Evolutionary conservation across 345 rosid genomes (phyloP).

Genomic region (Ceriops tagal): DNA sequence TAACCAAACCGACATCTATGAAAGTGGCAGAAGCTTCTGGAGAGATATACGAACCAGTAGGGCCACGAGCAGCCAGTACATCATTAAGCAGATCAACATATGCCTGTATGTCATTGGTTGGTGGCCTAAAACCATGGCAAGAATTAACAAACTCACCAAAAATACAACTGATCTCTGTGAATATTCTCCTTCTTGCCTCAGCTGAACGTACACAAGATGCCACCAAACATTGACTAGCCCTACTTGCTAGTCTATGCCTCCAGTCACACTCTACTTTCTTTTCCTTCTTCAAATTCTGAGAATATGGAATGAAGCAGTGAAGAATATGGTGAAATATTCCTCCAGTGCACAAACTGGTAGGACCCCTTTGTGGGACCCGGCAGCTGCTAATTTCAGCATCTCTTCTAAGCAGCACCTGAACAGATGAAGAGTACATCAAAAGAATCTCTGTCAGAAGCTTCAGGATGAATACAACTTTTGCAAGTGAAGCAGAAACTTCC

Average conservation of each 20-base stretch:
- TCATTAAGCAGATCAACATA: slow-evolving; percentile 82
- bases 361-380: slow-evolving; percentile 47
- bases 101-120: slow-evolving; percentile 59
- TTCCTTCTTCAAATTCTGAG: slow-evolving; percentile 58
- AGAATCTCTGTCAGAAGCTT: slow-evolving; percentile 88
- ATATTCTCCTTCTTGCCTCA: slow-evolving; percentile 84
- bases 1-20: slow-evolving; percentile 81
- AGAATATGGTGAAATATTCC: slow-evolving; percentile 83
- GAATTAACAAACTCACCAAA: slow-evolving; percentile 67
- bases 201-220: slow-evolving; percentile 85
- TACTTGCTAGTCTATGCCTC: slow-evolving; percentile 76
- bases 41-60: slow-evolving; percentile 75
- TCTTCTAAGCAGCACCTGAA: slow-evolving; percentile 73
- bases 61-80: slow-evolving; percentile 73
- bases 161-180: slow-evolving; percentile 61
- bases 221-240: slow-evolving; percentile 83
- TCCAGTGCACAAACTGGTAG: slow-evolving; percentile 36
- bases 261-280: slow-evolving; percentile 77
- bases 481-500: slow-evolving; percentile 70
- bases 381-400: slow-evolving; percentile 67
- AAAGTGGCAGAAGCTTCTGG: slow-evolving; percentile 88
- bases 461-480: slow-evolving; percentile 79
- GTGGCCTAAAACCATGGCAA: slow-evolving; percentile 49
- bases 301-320: slow-evolving; percentile 65
- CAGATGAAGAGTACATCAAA: slow-evolving; percentile 77